phyloP scores from a whole-genome alignment of 129 eudicot species.

The Escallonia rubra region DNA sequence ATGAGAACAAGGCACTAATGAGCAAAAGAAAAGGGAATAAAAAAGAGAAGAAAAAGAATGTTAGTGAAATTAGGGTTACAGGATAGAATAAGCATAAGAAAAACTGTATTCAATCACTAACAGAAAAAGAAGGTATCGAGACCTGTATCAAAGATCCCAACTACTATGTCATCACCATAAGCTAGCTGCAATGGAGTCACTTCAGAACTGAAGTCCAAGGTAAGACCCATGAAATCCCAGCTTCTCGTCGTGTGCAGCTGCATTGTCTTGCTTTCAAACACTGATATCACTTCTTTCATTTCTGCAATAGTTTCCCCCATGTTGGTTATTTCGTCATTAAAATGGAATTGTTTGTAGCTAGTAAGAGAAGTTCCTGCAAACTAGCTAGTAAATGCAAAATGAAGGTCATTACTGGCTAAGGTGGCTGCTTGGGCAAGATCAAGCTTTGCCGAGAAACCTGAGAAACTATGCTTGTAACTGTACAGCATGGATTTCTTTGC shows the following conservation, averaged over 20 bases:
- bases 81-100: too few species aligned
- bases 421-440: slow-evolving; percentile 61
- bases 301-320: slow-evolving; percentile 22
- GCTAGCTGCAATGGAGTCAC: slow-evolving; percentile 37
- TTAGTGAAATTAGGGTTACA: too few species aligned
- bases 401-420: slow-evolving; percentile 31
- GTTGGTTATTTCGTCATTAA: too few species aligned
- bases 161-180: slow-evolving; percentile 48
- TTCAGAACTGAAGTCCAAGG: slow-evolving; percentile 20
- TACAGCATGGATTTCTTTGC: slow-evolving; percentile 57
- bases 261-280: slow-evolving; percentile 52
- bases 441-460: slow-evolving; percentile 70
- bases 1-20: too few species aligned
- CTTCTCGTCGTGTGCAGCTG: slow-evolving; percentile 70
- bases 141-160: slow-evolving; percentile 77
- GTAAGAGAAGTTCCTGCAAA: background rate
- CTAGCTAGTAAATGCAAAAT: too few species aligned
- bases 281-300: slow-evolving; percentile 52
- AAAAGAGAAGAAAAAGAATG: too few species aligned
- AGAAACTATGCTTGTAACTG: slow-evolving; percentile 77
- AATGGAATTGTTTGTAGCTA: too few species aligned
- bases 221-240: slow-evolving; percentile 86
- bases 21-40: too few species aligned
- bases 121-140: too few species aligned
- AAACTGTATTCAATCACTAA: too few species aligned